These are phyloP conservation scores for Eruca vesicaria DNA, from an alignment of 441 rosid genomes.

Conservation along the genomic window DNA sequence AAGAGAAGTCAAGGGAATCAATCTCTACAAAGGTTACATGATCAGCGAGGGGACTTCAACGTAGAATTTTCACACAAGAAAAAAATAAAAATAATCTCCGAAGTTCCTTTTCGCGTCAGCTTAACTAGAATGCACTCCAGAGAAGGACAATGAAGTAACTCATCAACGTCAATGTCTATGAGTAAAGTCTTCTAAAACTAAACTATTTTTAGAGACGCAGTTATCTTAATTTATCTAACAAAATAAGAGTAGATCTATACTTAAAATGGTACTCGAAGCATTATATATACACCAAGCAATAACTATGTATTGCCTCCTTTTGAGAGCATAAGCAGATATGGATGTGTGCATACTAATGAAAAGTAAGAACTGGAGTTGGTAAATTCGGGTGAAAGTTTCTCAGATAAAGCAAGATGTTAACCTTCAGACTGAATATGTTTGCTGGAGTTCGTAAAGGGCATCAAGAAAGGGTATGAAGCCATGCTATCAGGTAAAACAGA, in stretches of 20 bases:
- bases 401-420: slow-evolving; percentile 17
- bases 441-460: slow-evolving; percentile 44
- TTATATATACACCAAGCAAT: neutral
- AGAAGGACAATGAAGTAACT: too few species aligned
- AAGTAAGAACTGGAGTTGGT: neutral
- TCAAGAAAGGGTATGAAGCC: slow-evolving; percentile 53
- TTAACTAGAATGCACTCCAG: too few species aligned
- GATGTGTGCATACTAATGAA: neutral
- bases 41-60: neutral
- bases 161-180: neutral
- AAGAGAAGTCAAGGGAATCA: neutral
- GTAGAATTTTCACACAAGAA: neutral
- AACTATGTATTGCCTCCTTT: neutral
- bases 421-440: slow-evolving; percentile 59
- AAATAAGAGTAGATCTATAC: neutral
- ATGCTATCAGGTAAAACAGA: slow-evolving; percentile 53
- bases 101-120: too few species aligned
- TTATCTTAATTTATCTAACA: neutral
- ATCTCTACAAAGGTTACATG: neutral
- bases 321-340: neutral
- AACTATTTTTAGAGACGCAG: neutral
- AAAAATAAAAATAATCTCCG: too few species aligned
- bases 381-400: neutral
- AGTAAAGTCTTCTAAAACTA: neutral
- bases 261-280: neutral